Percentiles rank a stretch among this genome's conserved stretches.
Conservation (phyloP, 1,284 basidiomycete genomes). For the Exobasidium cylindrosporum region DNA sequence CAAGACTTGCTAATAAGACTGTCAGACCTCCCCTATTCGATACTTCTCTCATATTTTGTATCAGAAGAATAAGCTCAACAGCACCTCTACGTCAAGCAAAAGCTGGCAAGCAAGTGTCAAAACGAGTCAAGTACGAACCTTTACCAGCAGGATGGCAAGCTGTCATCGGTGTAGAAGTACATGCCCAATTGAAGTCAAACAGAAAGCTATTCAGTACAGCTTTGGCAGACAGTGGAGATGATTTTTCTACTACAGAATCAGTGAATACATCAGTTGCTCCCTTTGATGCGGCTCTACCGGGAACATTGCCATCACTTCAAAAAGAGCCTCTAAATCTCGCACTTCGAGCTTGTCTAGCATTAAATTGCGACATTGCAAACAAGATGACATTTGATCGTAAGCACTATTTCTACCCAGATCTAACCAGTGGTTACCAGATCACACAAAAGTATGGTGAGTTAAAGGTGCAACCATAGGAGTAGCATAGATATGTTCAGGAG, state of each 20-base stretch:
- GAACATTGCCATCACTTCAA: constrained; percentile 78
- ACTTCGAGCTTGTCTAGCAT: constrained; percentile 74
- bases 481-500: neutral
- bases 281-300: constrained; percentile 88
- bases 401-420: constrained; percentile 96
- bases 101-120: neutral
- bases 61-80: neutral
- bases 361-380: constrained; percentile 61
- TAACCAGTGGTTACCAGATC: constrained; percentile 92
- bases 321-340: constrained; percentile 76
- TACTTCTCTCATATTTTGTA: no score
- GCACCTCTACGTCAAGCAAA: neutral
- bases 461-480: constrained; percentile 58
- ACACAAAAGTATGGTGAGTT: constrained; percentile 76
- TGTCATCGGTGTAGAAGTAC: constrained; percentile 90
- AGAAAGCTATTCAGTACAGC: constrained; percentile 78
- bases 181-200: constrained; percentile 84
- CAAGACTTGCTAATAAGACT: no score
- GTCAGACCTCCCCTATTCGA: no score
- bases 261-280: constrained; percentile 76
- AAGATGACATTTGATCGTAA: constrained; percentile 74
- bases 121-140: neutral
- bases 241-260: constrained; percentile 37
- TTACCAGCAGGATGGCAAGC: constrained; percentile 57
- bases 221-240: constrained; percentile 56